These are phyloP conservation scores for Colletotrichum sp. DNA, from an alignment of 2,329 filamentous ascomycete genomes.

Conservation along the genomic window DNA sequence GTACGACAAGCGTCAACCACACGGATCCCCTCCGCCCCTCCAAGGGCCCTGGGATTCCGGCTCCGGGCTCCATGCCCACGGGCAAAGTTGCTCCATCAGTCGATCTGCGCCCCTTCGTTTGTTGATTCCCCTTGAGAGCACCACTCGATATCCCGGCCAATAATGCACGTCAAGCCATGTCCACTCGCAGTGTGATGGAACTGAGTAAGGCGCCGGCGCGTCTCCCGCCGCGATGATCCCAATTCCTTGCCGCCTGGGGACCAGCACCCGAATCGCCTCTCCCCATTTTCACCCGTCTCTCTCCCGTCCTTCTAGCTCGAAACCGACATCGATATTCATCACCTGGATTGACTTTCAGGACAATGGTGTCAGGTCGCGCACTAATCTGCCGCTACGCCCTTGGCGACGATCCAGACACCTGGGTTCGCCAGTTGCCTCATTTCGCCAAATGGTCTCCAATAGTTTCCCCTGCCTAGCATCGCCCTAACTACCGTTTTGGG, in stretches of 20 bases:
- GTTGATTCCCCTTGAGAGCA: background rate
- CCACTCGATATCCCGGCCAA: background rate
- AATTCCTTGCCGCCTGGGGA: background rate
- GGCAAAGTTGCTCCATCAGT: background rate
- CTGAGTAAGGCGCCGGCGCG: background rate
- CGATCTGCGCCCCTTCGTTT: background rate
- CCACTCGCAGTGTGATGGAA: background rate
- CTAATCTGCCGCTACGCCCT: background rate
- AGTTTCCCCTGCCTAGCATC: slow-evolving; percentile 14
- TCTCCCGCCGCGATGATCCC: background rate
- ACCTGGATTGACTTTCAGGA: background rate
- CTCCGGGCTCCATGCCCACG: background rate
- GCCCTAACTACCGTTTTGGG: slow-evolving; percentile 7
- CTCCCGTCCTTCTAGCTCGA: background rate
- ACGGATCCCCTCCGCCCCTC: background rate
- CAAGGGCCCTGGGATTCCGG: background rate
- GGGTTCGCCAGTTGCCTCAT: slow-evolving; percentile 10
- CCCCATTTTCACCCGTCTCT: background rate
- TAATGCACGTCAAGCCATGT: background rate
- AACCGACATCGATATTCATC: background rate
- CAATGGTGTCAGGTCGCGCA: background rate
- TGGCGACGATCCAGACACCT: background rate
- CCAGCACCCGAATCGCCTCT: background rate
- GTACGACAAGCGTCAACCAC: background rate
- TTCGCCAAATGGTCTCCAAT: slow-evolving; percentile 18